These are phyloP conservation scores for Termitomyces sp. DNA, from an alignment of 768 basidiomycete species.

Conservation along the genomic window DNA sequence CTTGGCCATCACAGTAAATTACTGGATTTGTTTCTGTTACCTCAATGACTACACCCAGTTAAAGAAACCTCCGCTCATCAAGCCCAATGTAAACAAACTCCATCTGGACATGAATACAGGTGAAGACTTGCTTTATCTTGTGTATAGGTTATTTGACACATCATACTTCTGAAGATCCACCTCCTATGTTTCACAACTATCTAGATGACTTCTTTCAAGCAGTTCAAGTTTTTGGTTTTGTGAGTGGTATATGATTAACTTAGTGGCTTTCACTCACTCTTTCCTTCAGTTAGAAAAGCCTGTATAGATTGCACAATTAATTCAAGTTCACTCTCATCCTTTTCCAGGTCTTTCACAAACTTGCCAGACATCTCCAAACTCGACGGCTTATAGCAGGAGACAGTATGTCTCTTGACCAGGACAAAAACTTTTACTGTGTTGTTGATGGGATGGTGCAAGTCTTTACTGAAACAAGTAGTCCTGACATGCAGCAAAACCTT, in stretches of 20 bases:
- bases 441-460: constrained; percentile 98
- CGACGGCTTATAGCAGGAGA: constrained; percentile 94
- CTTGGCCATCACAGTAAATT: constrained; percentile 66
- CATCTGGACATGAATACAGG: constrained; percentile 88
- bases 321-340: not conserved
- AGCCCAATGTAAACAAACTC: constrained; percentile 78
- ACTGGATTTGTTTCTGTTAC: constrained; percentile 81
- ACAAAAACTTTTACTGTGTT: constrained; percentile 97
- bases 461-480: constrained; percentile 62
- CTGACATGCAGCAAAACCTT: constrained; percentile 41
- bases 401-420: constrained; percentile 82
- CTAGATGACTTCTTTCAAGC: constrained; percentile 96
- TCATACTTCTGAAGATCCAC: constrained; percentile 37
- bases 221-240: constrained; percentile 94
- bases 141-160: constrained; percentile 1
- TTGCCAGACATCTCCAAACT: constrained; percentile 93
- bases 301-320: constrained; percentile 35
- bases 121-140: constrained; percentile 6
- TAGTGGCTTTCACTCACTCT: not conserved
- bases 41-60: constrained; percentile 71
- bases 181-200: constrained; percentile 88
- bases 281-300: constrained; percentile 73
- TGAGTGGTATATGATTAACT: constrained; percentile 25
- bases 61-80: constrained; percentile 76
- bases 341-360: constrained; percentile 87